Conservation (phyloP, 192 early-diverging fungal species). For the Paraglomus occultum region DNA sequence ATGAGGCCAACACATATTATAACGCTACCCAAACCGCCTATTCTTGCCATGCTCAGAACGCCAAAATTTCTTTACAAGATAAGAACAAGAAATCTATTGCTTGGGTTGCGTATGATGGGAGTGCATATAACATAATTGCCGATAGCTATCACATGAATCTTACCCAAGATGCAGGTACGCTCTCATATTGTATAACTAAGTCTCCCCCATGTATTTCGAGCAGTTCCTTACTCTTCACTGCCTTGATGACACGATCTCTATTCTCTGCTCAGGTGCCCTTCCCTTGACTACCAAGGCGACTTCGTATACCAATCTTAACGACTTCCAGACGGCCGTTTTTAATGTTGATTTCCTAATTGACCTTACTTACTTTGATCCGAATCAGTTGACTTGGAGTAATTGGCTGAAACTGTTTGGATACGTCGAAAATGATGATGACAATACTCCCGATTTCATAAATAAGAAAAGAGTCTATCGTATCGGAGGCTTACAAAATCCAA, state of each 20-base stretch:
- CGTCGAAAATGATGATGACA: not conserved
- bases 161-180: slow-evolving; percentile 12
- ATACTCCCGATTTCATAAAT: slow-evolving; percentile 17
- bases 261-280: not conserved
- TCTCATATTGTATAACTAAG: not conserved
- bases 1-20: not conserved
- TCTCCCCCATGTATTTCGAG: not conserved
- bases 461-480: slow-evolving; percentile 25
- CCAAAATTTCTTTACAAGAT: not conserved
- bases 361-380: not conserved
- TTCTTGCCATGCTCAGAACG: slow-evolving; percentile 13
- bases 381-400: not conserved
- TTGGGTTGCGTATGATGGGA: slow-evolving; percentile 14
- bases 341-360: slow-evolving; percentile 25
- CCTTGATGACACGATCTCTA: not conserved
- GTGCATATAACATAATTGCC: not conserved
- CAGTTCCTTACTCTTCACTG: not conserved
- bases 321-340: not conserved
- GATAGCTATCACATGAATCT: not conserved
- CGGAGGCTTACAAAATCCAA: not conserved
- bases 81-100: slow-evolving; percentile 18
- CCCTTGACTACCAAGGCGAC: not conserved
- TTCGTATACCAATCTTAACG: not conserved
- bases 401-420: slow-evolving; percentile 24
- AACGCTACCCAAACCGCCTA: not conserved